These are phyloP conservation scores for Sporobolomyces roseus DNA, from an alignment of 768 basidiomycete genomes.

Conservation along the genomic window DNA sequence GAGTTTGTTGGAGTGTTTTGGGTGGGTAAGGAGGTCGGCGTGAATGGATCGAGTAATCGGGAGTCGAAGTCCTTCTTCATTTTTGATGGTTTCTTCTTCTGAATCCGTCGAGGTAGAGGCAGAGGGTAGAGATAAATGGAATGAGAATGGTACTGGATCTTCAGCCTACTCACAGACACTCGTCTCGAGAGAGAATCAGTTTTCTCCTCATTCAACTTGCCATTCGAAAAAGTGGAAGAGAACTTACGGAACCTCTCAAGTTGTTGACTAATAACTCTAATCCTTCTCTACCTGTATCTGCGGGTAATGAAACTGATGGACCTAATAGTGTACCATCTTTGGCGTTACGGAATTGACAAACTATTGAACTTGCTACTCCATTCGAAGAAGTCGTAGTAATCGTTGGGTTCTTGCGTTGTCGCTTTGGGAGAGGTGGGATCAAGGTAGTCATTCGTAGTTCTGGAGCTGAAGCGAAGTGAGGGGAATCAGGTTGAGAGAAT, in stretches of 20 bases:
- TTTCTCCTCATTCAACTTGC: slow-evolving; percentile 1
- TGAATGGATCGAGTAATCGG: slow-evolving; percentile 64
- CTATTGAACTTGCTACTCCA: slow-evolving; percentile 60
- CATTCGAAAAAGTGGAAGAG: slow-evolving; percentile 19
- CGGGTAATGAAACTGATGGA: slow-evolving; percentile 81
- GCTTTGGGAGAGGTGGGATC: slow-evolving; percentile 44
- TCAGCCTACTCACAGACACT: slow-evolving; percentile 50
- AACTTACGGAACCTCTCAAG: slow-evolving; percentile 67
- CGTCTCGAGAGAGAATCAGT: background rate
- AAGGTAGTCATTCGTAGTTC: slow-evolving; percentile 35
- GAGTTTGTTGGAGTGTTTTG: slow-evolving; percentile 62
- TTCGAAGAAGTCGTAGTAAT: slow-evolving; percentile 15
- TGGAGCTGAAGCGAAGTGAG: too few species aligned
- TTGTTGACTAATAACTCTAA: slow-evolving; percentile 87
- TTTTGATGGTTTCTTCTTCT: slow-evolving; percentile 23
- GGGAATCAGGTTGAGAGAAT: too few species aligned
- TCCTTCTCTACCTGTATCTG: slow-evolving; percentile 75
- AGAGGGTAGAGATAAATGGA: slow-evolving; percentile 71
- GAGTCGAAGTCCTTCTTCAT: slow-evolving; percentile 55
- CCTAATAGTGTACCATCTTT: slow-evolving; percentile 76
- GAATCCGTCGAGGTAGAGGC: too few species aligned
- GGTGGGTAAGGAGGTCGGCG: slow-evolving; percentile 61
- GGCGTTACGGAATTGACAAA: slow-evolving; percentile 89
- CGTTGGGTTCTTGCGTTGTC: slow-evolving; percentile 16
- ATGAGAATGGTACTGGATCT: slow-evolving; percentile 86